Conservation (phyloP, 2,329 filamentous ascomycete genomes). For the Beauveria asiatica region DNA sequence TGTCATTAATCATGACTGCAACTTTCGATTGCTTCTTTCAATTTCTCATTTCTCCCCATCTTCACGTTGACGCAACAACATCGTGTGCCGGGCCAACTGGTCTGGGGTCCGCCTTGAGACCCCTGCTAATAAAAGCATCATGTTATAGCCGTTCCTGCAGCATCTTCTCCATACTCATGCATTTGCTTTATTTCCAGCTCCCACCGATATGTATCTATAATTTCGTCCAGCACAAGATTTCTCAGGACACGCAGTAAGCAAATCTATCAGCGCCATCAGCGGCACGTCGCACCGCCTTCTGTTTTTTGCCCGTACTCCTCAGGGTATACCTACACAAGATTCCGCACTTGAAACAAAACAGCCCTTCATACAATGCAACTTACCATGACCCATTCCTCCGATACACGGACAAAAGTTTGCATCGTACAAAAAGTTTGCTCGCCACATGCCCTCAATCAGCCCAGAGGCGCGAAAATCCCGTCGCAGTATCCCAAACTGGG, state of each 20-base stretch:
- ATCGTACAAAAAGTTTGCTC: conserved; percentile 6
- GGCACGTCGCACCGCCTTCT: conserved; percentile 12
- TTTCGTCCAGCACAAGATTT: background rate
- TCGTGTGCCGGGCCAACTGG: background rate
- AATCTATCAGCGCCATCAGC: background rate
- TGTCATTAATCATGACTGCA: no score
- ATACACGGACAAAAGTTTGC: background rate
- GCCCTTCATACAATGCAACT: conserved; percentile 3
- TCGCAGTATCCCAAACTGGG: background rate
- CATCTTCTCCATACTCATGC: background rate
- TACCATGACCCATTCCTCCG: background rate
- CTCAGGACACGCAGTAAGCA: background rate
- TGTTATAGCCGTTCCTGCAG: background rate
- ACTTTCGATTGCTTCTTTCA: background rate
- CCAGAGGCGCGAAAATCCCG: background rate
- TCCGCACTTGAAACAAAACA: conserved; percentile 1
- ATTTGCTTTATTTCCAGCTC: conserved; percentile 10
- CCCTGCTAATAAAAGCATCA: background rate
- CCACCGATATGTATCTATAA: background rate
- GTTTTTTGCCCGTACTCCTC: background rate
- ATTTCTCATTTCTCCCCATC: background rate
- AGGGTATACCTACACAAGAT: background rate
- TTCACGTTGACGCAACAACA: background rate
- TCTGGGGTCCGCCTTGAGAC: background rate
- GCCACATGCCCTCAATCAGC: background rate